Percentiles rank a stretch among this genome's conserved stretches.
phyloP scores from a whole-genome alignment of 2,329 filamentous ascomycete species.

The Ascochyta fabae region DNA sequence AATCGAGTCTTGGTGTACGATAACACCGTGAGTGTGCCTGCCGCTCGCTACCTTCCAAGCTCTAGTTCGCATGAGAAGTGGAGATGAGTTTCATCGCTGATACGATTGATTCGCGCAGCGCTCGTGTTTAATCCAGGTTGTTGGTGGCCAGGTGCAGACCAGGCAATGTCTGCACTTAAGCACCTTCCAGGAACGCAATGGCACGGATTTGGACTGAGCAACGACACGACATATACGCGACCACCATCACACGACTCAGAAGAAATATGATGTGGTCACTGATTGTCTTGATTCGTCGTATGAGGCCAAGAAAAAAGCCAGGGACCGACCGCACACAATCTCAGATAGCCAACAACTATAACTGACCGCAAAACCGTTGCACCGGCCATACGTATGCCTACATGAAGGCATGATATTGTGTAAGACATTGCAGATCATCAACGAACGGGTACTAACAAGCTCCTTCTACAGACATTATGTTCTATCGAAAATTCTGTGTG shows the following conservation, averaged over 20 bases:
- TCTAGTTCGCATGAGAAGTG: slow-evolving; percentile 1
- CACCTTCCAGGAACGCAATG: slow-evolving; percentile 16
- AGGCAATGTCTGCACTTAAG: slow-evolving; percentile 14
- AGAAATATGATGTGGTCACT: no score
- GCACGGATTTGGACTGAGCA: slow-evolving; percentile 2
- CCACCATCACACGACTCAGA: background rate
- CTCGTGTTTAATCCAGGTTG: background rate
- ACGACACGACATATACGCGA: background rate
- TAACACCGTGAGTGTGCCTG: slow-evolving; percentile 9
- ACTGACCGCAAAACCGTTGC: no score
- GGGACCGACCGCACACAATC: no score
- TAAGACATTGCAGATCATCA: no score
- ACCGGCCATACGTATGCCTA: no score
- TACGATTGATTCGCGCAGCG: slow-evolving; percentile 1
- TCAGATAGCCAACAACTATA: no score
- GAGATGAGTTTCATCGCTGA: background rate
- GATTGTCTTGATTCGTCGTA: no score
- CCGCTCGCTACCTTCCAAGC: slow-evolving; percentile 1
- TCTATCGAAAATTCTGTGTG: no score
- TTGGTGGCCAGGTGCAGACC: background rate
- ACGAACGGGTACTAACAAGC: no score
- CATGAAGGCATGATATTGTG: no score
- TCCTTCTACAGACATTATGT: no score
- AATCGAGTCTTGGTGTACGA: slow-evolving; percentile 5
- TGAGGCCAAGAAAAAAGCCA: no score